Conservation (phyloP, 495 filamentous ascomycete genomes). For the Emericellopsis terricola region DNA sequence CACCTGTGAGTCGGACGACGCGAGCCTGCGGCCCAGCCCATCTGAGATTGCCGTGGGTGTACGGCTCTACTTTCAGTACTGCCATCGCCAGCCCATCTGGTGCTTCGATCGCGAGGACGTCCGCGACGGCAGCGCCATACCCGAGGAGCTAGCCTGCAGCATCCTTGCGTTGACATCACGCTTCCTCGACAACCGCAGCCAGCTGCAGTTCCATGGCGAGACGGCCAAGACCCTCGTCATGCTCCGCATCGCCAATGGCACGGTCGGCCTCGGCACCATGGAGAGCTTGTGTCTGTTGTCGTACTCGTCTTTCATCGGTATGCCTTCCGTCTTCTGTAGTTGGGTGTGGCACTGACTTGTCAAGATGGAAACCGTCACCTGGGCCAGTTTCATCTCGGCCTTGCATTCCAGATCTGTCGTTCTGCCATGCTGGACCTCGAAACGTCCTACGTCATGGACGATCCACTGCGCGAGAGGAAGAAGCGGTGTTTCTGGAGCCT, state of each 20-base stretch:
- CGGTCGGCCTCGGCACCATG: constrained; percentile 24
- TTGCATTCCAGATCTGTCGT: constrained; percentile 25
- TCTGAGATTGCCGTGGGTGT: constrained; percentile 15
- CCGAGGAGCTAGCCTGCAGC: constrained; percentile 24
- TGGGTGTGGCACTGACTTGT: too few relatives aligned
- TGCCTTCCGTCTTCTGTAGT: too few relatives aligned
- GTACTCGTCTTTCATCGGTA: constrained; percentile 25
- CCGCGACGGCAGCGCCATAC: constrained; percentile 15
- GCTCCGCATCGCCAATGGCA: constrained; percentile 28
- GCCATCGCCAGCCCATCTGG: constrained; percentile 30
- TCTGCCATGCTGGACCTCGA: constrained; percentile 24
- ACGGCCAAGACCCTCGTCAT: constrained; percentile 24
- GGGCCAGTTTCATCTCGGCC: constrained; percentile 24
- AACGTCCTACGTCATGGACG: constrained; percentile 14
- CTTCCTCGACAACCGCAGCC: constrained; percentile 20
- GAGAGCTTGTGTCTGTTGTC: constrained; percentile 26
- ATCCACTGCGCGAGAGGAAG: constrained; percentile 18
- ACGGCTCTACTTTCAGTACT: constrained; percentile 26
- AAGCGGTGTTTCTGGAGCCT: constrained; percentile 27
- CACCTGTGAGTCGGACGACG: constrained; percentile 15
- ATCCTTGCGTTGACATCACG: constrained; percentile 23
- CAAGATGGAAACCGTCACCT: constrained; percentile 23
- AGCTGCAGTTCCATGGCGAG: constrained; percentile 20
- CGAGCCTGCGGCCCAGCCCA: constrained; percentile 11
- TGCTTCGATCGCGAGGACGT: constrained; percentile 27